phyloP scores from a whole-genome alignment of 1,139 yeast species.

The Pichia sp. region DNA sequence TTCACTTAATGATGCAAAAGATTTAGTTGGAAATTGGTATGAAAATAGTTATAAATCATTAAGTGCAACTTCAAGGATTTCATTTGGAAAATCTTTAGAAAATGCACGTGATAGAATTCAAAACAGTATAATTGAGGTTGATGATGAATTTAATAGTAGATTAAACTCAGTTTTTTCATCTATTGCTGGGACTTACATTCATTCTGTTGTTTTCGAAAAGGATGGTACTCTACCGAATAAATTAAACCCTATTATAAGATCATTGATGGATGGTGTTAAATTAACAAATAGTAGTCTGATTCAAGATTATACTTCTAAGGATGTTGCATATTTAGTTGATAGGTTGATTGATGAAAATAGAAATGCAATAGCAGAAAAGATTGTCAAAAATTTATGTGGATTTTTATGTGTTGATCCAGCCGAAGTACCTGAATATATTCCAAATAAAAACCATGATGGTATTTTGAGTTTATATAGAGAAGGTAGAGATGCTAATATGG shows the following conservation, averaged over 20 bases:
- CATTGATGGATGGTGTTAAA: constrained; percentile 90
- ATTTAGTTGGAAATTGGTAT: constrained; percentile 59
- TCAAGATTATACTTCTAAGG: constrained; percentile 64
- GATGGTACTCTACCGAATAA: constrained; percentile 66
- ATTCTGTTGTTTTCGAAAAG: constrained; percentile 28
- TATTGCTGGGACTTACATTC: constrained; percentile 67
- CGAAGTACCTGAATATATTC: constrained; percentile 88
- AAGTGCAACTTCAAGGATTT: constrained; percentile 66
- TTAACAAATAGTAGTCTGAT: constrained; percentile 60
- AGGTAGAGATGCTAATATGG: constrained; percentile 67
- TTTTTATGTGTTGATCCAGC: constrained; percentile 92
- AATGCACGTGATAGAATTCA: constrained; percentile 69
- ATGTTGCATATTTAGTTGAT: constrained; percentile 59
- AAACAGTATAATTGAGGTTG: constrained; percentile 67
- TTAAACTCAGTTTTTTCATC: constrained; percentile 63
- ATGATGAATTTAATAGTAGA: constrained; percentile 47
- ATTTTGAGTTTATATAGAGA: constrained; percentile 78
- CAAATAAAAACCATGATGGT: constrained; percentile 52
- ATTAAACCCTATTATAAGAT: constrained; percentile 79
- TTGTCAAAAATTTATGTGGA: constrained; percentile 84
- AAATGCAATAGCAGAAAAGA: constrained; percentile 74
- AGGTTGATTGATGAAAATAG: constrained; percentile 55
- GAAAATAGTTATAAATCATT: constrained; percentile 58
- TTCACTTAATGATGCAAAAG: constrained; percentile 69
- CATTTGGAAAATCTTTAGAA: constrained; percentile 68